Percentiles rank a stretch among this genome's conserved stretches.
Evolutionary conservation across 2,329 filamentous ascomycete species (phyloP).

Genomic region (Aspergillus intermedius): DNA sequence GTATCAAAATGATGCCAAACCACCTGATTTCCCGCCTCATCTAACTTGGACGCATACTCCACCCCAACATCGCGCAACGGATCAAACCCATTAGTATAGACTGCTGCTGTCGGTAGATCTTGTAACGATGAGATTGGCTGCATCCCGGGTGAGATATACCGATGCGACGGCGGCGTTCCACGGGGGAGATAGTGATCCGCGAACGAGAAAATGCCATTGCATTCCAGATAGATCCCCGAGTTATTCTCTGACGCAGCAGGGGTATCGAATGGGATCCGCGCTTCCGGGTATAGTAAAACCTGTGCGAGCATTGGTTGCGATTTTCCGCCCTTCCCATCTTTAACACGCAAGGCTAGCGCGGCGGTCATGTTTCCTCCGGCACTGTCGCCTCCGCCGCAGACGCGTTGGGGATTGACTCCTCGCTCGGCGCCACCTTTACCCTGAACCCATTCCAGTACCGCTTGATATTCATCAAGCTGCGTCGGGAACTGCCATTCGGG

Average conservation of each 20-base stretch:
- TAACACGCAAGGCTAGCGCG: constrained; percentile 20
- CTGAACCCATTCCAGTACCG: constrained; percentile 15
- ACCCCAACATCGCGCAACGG: constrained; percentile 26
- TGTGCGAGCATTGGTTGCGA: constrained; percentile 17
- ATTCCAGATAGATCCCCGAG: constrained; percentile 27
- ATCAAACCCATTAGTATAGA: constrained; percentile 30
- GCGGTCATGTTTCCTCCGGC: constrained; percentile 35
- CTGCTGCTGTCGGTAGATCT: constrained; percentile 18
- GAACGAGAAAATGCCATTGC: constrained; percentile 31
- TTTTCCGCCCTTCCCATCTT: constrained; percentile 15
- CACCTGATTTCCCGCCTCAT: constrained; percentile 21
- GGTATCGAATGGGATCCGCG: constrained; percentile 27
- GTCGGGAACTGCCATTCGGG: constrained; percentile 27
- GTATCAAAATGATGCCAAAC: constrained; percentile 20
- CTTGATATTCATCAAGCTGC: constrained; percentile 30
- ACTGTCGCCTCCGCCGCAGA: constrained; percentile 29
- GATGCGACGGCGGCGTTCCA: constrained; percentile 15
- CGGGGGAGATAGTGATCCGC: constrained; percentile 26
- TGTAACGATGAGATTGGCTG: constrained; percentile 17
- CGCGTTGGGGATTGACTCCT: constrained; percentile 19
- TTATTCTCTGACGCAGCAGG: constrained; percentile 28
- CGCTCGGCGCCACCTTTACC: constrained; percentile 19
- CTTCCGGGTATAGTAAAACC: constrained; percentile 31
- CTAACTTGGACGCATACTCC: constrained; percentile 23
- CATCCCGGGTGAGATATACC: constrained; percentile 27